These are phyloP conservation scores for Conidiobolus incongruus DNA, from an alignment of 371 early-diverging fungal species.

Conservation along the genomic window DNA sequence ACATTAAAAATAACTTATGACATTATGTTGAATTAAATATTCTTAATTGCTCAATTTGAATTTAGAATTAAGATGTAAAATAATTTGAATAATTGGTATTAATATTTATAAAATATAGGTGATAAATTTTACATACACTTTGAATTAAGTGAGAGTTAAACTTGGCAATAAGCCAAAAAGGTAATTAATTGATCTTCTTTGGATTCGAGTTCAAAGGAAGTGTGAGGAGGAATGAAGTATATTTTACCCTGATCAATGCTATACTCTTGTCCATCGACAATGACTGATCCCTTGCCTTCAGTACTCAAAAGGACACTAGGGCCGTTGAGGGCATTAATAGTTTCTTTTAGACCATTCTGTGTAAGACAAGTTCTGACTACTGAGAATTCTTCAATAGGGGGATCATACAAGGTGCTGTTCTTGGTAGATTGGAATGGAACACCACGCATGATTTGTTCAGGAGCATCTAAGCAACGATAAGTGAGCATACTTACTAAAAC, in stretches of 20 bases:
- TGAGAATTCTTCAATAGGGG: conserved; percentile 89
- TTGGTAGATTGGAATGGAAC: conserved; percentile 8
- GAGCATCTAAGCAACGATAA: conserved; percentile 57
- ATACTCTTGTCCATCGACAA: not conserved
- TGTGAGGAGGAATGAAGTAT: conserved; percentile 1
- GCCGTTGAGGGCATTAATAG: conserved; percentile 32
- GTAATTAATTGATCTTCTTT: too few species aligned
- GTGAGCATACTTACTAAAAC: conserved; percentile 83
- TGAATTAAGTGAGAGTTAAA: too few species aligned
- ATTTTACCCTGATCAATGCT: not conserved
- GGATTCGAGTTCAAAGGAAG: too few species aligned
- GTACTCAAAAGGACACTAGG: conserved; percentile 73
- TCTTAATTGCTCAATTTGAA: too few species aligned
- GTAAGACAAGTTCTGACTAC: conserved; percentile 37
- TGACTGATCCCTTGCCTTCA: conserved; percentile 31
- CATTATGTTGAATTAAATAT: too few species aligned
- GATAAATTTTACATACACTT: too few species aligned
- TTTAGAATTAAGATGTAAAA: too few species aligned
- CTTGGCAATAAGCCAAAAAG: too few species aligned
- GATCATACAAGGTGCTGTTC: conserved; percentile 61
- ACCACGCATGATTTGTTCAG: conserved; percentile 43
- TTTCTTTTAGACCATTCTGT: conserved; percentile 17
- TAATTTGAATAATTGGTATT: too few species aligned
- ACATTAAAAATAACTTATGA: too few species aligned
- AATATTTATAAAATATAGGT: too few species aligned